Percentiles rank a stretch among this genome's conserved stretches.
These are phyloP conservation scores for Fusarium virguliforme DNA, from an alignment of 2,329 filamentous ascomycete genomes.

Conservation along the genomic window DNA sequence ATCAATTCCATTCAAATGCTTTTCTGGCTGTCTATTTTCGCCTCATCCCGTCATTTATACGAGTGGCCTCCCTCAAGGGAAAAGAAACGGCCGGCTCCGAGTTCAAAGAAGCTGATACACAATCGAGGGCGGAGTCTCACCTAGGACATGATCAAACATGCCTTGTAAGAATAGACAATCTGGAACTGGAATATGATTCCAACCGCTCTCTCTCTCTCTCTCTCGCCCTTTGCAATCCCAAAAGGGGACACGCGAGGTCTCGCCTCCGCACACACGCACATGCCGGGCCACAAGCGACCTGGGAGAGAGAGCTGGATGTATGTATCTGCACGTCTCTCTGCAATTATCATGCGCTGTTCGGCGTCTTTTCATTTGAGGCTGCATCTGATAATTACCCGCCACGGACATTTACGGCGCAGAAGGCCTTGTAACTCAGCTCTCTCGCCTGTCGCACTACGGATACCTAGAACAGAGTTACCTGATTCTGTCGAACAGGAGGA, in stretches of 20 bases:
- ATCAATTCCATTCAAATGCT: slow-evolving; percentile 25
- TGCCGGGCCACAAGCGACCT: slow-evolving; percentile 31
- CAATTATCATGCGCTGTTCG: slow-evolving; percentile 25
- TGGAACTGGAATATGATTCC: slow-evolving; percentile 11
- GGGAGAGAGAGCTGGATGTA: slow-evolving; percentile 9
- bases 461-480: neutral
- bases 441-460: slow-evolving; percentile 5
- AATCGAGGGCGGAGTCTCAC: neutral
- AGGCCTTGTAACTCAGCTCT: slow-evolving; percentile 4
- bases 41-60: slow-evolving; percentile 23
- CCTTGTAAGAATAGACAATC: too few species aligned
- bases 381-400: slow-evolving; percentile 40
- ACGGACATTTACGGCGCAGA: slow-evolving; percentile 34
- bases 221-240: slow-evolving; percentile 11
- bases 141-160: neutral
- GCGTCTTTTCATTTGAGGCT: slow-evolving; percentile 37
- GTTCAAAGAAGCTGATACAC: slow-evolving; percentile 16
- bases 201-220: neutral
- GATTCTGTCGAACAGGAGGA: slow-evolving; percentile 20
- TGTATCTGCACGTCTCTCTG: slow-evolving; percentile 38
- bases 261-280: slow-evolving; percentile 37
- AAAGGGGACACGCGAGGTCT: slow-evolving; percentile 29
- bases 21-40: slow-evolving; percentile 18
- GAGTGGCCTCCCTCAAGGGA: slow-evolving; percentile 14
- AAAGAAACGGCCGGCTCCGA: neutral